Evolutionary conservation across 306 rosid genomes (phyloP), one percentile per base, ranked within the genome.

Genomic region (Ochetophila trinervis): DNA sequence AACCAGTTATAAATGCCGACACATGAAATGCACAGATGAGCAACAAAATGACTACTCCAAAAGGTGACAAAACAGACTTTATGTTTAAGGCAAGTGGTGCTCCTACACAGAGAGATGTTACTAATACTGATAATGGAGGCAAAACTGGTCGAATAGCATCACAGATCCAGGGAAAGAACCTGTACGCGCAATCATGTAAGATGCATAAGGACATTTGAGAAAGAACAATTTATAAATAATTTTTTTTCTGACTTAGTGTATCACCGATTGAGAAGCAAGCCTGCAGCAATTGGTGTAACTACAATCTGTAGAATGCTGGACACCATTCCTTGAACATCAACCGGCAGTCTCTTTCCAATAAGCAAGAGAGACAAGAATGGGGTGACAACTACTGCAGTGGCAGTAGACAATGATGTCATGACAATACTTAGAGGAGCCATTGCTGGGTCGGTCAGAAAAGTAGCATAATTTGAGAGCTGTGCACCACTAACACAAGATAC

Each of bases 401-500:
- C 96, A 50, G 98, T 92, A 63, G 98, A 92, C 72, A 92, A 52
- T 13, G 96, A 92, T 58, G 96, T 89, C 98, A 92, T 92, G 27
- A 92, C 96, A 68, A 92, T 88, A 83, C 96, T 92, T 62, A 92
- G 79, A 22, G 96, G 96, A 36, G 96, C 96, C 86, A 89, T 84
- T 62, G 51, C 40, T n/a, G 95, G 93, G 71, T 92, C 98, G 0
- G 96, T 89, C 62, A 92, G 82, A 77, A 87, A 92, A 34, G 93
- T 92, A 40, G 98, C 96, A 70, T 89, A 92, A 57, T 79, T 92
- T 70, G 96, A 92, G 69, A 89, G 98, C 79, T 92, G 98, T 24
- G 98, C 96, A 1, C 98, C 98, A 62, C 98, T 92, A 67, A 92
- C 96, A 74, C 95, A 92, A 71, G 89, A 88, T 34, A 89, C 96